Percentiles rank a stretch among this genome's conserved stretches.
Evolutionary conservation across 2,329 filamentous ascomycete species (phyloP).

Genomic region (Ophiosphaerella korrae): DNA sequence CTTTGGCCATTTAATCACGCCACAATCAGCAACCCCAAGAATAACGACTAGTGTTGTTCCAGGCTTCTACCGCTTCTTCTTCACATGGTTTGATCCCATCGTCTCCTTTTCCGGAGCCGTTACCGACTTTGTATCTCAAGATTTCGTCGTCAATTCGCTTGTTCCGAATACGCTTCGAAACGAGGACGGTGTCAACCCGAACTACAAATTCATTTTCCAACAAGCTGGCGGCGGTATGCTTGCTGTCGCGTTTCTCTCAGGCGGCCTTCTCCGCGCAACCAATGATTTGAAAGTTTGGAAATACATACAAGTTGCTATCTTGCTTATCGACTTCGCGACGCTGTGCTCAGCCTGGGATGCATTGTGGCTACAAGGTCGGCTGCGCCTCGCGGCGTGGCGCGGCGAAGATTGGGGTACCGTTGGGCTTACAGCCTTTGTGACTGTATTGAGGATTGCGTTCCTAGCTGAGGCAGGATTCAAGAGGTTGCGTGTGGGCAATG

Average conservation of each 20-base stretch:
- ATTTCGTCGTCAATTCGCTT: no score
- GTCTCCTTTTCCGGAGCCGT: background rate
- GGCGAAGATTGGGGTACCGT: no score
- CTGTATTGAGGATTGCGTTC: no score
- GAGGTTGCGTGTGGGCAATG: no score
- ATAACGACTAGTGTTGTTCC: background rate
- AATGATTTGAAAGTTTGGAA: background rate
- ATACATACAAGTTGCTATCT: background rate
- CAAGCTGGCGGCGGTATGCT: background rate
- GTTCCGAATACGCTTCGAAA: no score
- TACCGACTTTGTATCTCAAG: background rate
- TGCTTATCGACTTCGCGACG: background rate
- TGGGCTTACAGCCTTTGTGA: no score
- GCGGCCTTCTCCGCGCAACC: background rate
- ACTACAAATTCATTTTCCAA: background rate
- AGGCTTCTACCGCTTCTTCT: background rate
- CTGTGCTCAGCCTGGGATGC: background rate
- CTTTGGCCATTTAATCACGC: no score
- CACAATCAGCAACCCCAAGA: no score
- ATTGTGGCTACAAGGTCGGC: no score
- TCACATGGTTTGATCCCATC: background rate
- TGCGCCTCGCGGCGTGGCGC: no score
- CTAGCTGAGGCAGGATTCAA: no score
- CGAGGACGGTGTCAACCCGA: background rate
- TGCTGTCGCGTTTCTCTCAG: background rate